Base-by-base conservation (phyloP, 2,329 filamentous ascomycete species). In the Arthroderma uncinatum region DNA sequence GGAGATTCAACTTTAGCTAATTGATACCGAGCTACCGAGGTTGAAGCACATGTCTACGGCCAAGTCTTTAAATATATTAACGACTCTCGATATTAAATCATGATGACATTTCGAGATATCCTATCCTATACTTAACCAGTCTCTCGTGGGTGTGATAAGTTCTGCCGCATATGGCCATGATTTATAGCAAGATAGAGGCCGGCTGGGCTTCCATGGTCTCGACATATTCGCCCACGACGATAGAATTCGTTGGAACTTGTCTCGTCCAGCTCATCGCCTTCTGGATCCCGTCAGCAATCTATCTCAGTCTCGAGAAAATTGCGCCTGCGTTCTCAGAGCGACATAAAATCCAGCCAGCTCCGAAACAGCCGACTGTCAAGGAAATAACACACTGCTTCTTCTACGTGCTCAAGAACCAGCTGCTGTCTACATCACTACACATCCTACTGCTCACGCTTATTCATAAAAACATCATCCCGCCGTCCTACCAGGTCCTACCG, bases 391-490 rank as follows among this genome's bases (percentile, higher is more conserved):
- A 62, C 55, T 63, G 62, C 47, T 54, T 58, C 42, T 42, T 55
- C 37, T 14, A 57, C 33, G 66, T 81, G 14, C 75, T 79, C 2
- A 58, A 74, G 1, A 73, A 73, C 56, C 81, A 81, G 67, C 77
- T 72, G 48, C 63, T 78, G 25, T 68, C 75, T 12, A 65, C 72
- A 0, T 33, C 63, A 2, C n/a, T 57, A 1, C 60, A 67, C 2
- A 36, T 65, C 2, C 14, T 58, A 1, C 59, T 66, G 2, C 50
- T 69, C 10, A 59, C 47, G n/a, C n/a, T 64, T 14, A 39, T 57
- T 40, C 60, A 56, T 30, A 54, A 59, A 14, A 57, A 61, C 5
- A 53, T 63, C 23, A 56, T 36, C 0, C 65, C 69, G 0, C 67
- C 71, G 0, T 62, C 68, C 1, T 74, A 78, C 59, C 70, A 71